Conservation (phyloP, 768 basidiomycete species). For the Termitomyces sp. region DNA sequence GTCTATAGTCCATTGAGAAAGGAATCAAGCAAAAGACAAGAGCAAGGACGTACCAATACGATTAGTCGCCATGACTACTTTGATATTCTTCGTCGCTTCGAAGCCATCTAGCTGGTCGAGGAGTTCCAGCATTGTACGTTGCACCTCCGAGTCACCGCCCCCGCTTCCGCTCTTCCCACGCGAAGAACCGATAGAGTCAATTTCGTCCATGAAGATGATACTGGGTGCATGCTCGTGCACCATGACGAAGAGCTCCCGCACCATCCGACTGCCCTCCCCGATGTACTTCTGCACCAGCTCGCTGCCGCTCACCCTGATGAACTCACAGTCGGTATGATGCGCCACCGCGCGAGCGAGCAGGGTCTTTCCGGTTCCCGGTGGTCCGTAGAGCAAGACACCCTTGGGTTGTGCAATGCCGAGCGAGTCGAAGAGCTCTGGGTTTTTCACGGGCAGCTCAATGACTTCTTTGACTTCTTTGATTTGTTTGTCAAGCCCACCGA, state of each 20-base stretch:
- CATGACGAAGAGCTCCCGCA: conserved; percentile 97
- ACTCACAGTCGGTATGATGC: conserved; percentile 96
- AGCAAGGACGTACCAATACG: conserved; percentile 61
- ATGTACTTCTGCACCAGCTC: conserved; percentile 99
- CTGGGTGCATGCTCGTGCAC: conserved; percentile 95
- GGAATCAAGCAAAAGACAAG: not conserved
- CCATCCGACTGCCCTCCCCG: conserved; percentile 95
- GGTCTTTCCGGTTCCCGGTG: conserved; percentile 96
- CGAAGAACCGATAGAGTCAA: conserved; percentile 94
- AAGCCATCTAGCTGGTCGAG: conserved; percentile 88
- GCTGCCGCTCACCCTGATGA: conserved; percentile 91
- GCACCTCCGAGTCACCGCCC: conserved; percentile 80
- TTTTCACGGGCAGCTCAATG: conserved; percentile 95
- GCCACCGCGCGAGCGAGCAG: conserved; percentile 93
- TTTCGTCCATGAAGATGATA: conserved; percentile 99
- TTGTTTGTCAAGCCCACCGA: conserved; percentile 90
- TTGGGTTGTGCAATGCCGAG: conserved; percentile 97
- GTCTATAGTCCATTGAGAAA: conserved; percentile 38
- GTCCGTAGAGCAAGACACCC: conserved; percentile 92
- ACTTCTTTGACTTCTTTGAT: conserved; percentile 98
- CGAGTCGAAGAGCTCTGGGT: conserved; percentile 93
- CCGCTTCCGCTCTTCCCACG: conserved; percentile 89
- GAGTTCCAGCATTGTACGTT: conserved; percentile 87
- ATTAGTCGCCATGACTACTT: conserved; percentile 95
- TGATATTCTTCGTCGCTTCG: conserved; percentile 97